Evolutionary conservation across 2,329 filamentous ascomycete genomes (phyloP), one percentile per base, ranked within the genome.

Genomic region (Hirsutella thompsonii): DNA sequence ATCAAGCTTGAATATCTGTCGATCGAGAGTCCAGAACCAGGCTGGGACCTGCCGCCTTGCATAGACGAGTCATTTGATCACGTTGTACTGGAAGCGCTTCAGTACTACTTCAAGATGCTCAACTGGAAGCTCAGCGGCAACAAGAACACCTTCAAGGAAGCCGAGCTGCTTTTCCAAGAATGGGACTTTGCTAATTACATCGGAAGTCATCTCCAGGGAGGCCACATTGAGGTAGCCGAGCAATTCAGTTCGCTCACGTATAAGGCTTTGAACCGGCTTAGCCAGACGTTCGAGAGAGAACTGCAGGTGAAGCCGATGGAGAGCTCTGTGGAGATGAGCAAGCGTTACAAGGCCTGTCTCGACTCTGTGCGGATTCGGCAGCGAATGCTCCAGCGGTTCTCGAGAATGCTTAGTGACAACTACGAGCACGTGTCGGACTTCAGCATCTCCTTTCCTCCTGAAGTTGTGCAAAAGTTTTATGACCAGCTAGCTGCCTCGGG

Each of bases 101-200:
- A 90, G 58, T 96, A 94, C 60, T 98, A 98, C 63, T 98, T 98
- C 72, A 92, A 90, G 59, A 89, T 98, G 75, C 70, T 98, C 36
- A 95, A 96, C 57, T 96, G 89, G 87, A 96, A 96, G 61, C 69
- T 98, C 40, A 89, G 84, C 52, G 86, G 88, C 42, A 96, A 96
- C 68, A 96, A 95, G 60, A 98, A 96, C 63, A 95, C 89, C 0
- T 98, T 98, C 73, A 96, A 96, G 57, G 92, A 98, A 60, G 92
- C 92, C 6, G 92, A 98, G 67, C 83, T 98, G 48, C 67, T 98
- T 37, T 93, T 95, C 57, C 88, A 94, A 54, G 92, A 98, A 62
- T 98, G 92, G 92, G 87, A 88, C 43, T 96, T 96, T 55, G 93
- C 85, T 40, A 96, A 96, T 54, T 81, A 89, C 52, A 86, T 98